Conservation (phyloP, 2,329 filamentous ascomycete genomes). For the Fusarium temperatum region DNA sequence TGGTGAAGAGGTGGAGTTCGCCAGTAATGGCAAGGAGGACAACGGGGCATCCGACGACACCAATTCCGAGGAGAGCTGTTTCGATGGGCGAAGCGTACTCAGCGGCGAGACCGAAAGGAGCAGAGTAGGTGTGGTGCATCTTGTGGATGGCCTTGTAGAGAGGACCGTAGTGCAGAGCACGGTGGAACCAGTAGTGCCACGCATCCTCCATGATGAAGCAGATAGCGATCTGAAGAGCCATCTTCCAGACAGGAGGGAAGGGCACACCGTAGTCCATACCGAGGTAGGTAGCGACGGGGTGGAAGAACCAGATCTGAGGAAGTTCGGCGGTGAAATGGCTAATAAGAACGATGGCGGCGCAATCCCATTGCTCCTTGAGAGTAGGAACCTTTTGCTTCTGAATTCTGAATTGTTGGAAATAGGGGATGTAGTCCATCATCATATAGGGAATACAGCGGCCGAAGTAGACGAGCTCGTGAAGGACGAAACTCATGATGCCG, state of each 20-base stretch:
- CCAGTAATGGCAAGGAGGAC: slow-evolving; percentile 83
- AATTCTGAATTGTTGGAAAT: slow-evolving; percentile 94
- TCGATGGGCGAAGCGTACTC: slow-evolving; percentile 99
- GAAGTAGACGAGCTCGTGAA: slow-evolving; percentile 96
- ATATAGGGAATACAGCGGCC: slow-evolving; percentile 91
- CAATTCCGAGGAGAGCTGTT: slow-evolving; percentile 91
- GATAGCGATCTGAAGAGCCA: slow-evolving; percentile 88
- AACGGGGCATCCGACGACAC: slow-evolving; percentile 83
- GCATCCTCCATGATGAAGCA: slow-evolving; percentile 97
- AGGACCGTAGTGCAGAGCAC: slow-evolving; percentile 90
- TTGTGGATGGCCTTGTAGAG: slow-evolving; percentile 98
- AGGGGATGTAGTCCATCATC: slow-evolving; percentile 87
- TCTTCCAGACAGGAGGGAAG: slow-evolving; percentile 86
- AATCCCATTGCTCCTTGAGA: slow-evolving; percentile 92
- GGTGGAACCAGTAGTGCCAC: slow-evolving; percentile 99
- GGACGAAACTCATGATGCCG: slow-evolving; percentile 94
- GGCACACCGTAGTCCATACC: slow-evolving; percentile 89
- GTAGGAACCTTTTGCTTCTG: slow-evolving; percentile 91
- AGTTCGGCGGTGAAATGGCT: slow-evolving; percentile 98
- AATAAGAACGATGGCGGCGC: slow-evolving; percentile 89
- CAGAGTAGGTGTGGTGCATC: slow-evolving; percentile 98
- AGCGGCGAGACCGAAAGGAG: slow-evolving; percentile 93
- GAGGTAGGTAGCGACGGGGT: slow-evolving; percentile 92
- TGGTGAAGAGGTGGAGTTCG: slow-evolving; percentile 93
- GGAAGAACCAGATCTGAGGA: slow-evolving; percentile 99